Conservation (phyloP, 2,329 filamentous ascomycete genomes). For the Fusarium pseudocircinatum region DNA sequence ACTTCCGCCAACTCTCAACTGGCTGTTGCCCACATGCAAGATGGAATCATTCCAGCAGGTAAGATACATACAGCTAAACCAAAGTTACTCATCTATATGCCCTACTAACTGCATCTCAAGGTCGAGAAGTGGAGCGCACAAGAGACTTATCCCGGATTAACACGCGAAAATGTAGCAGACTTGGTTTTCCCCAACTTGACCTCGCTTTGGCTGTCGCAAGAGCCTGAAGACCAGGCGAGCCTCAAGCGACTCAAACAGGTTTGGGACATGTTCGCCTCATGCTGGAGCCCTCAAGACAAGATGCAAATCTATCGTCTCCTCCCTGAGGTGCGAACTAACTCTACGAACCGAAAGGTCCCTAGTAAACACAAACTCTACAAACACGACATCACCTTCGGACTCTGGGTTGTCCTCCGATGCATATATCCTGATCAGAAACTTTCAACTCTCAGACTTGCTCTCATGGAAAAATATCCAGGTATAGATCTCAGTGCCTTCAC, state of each 20-base stretch:
- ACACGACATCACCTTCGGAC: background rate
- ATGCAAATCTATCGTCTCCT: background rate
- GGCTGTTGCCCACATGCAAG: background rate
- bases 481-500: background rate
- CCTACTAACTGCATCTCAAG: background rate
- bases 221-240: background rate
- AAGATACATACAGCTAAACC: background rate
- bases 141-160: background rate
- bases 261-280: background rate
- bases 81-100: background rate
- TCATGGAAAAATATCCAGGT: constrained; percentile 4
- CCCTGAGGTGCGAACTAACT: background rate
- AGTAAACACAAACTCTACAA: constrained; percentile 3
- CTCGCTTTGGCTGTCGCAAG: background rate
- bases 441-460: background rate
- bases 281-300: background rate
- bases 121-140: background rate
- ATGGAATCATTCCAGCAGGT: background rate
- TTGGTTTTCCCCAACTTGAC: background rate
- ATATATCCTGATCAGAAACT: constrained; percentile 3
- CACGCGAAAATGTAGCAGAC: background rate
- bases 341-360: background rate
- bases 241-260: background rate
- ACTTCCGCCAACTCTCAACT: background rate
- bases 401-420: constrained; percentile 11